Evolutionary conservation across 768 basidiomycete genomes (phyloP).

Genomic region (Tricholoma furcatifolium): DNA sequence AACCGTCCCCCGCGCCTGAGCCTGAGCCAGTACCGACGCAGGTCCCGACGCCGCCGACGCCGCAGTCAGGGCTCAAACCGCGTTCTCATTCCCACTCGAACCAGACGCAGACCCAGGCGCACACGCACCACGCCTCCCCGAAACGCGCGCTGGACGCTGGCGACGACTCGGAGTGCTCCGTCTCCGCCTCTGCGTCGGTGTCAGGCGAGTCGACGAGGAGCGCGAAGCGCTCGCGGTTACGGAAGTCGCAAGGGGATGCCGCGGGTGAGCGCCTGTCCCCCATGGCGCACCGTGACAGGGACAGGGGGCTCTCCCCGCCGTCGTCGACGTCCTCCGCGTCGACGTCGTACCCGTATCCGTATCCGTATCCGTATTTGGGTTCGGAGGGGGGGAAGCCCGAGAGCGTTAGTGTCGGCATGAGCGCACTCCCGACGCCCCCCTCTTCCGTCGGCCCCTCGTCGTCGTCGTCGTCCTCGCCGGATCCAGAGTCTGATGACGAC

Average conservation of each 20-base stretch:
- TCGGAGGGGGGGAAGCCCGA: too few species aligned
- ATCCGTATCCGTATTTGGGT: not conserved
- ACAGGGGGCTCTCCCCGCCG: constrained; percentile 8
- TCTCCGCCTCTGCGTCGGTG: constrained; percentile 13
- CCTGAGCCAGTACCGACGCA: too few species aligned
- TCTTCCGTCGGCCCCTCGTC: not conserved
- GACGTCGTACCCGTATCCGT: constrained; percentile 12
- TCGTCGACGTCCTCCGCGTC: constrained; percentile 14
- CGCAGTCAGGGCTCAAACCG: not conserved
- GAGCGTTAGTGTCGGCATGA: not conserved
- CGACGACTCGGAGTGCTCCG: constrained; percentile 17
- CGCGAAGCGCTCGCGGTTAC: constrained; percentile 9
- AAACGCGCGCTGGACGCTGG: constrained; percentile 29
- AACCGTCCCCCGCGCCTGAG: not conserved
- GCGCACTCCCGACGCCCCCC: not conserved
- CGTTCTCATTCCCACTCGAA: not conserved
- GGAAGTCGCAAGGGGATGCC: not conserved
- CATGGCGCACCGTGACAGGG: too few species aligned
- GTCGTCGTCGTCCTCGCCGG: not conserved
- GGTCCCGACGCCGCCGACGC: not conserved
- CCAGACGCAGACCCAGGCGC: not conserved
- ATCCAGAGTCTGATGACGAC: not conserved
- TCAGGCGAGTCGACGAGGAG: constrained; percentile 11
- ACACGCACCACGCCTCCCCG: constrained; percentile 30
- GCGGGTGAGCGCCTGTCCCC: too few species aligned